Base-by-base conservation (phyloP, 768 basidiomycete genomes). In the Floccularia luteovirens region DNA sequence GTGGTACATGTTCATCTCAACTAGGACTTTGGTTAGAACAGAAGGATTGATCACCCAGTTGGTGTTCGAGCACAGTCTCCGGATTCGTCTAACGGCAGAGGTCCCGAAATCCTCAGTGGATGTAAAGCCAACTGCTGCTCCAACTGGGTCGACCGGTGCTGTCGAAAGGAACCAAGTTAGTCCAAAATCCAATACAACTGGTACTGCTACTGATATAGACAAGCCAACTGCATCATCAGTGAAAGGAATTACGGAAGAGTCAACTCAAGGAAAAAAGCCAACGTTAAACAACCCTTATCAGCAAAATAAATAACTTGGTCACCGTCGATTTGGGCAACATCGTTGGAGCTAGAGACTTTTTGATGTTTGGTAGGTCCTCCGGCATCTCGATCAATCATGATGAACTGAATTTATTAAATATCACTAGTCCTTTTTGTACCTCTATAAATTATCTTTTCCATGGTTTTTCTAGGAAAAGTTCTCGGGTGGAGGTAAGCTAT, bases 241-340 rank as follows among this genome's bases (percentile, higher is more conserved):
- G 19, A 44, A 24, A 13, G 28, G n/a, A n/a, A n/a, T n/a, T n/a
- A 39, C 28, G 36, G 39, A 1, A 31, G 33, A 19, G 31, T 12
- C 31, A 17, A 5, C 13, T 28, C 16, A 44, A 52, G 20, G 44
- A 47, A 5, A 30, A 31, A 3, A 60, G 59, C 38, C n/a, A n/a
- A 52, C 57, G 33, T 4, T n/a, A 13, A 13, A 60, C 58, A 20
- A 78, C 79, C 47, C 56, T 84, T 13, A 71, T 77, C 30, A 84
- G 83, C 11, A 81, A 75, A 52, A 78, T 87, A 52, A 86, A 81
- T 54, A 86, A 85, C 40, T 59, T 85, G 3, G 72, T 84, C 38
- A 75, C 81, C 7, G 75, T 77, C 2, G 84, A 87, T 54, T 31
- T 66, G 45, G 42, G 39, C 24, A 58, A 55, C 42, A 63, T 68